Percentiles rank a stretch among this genome's conserved stretches.
These are phyloP conservation scores for Paxillus ammoniavirescens DNA, from an alignment of 768 basidiomycete species.

Conservation along the genomic window DNA sequence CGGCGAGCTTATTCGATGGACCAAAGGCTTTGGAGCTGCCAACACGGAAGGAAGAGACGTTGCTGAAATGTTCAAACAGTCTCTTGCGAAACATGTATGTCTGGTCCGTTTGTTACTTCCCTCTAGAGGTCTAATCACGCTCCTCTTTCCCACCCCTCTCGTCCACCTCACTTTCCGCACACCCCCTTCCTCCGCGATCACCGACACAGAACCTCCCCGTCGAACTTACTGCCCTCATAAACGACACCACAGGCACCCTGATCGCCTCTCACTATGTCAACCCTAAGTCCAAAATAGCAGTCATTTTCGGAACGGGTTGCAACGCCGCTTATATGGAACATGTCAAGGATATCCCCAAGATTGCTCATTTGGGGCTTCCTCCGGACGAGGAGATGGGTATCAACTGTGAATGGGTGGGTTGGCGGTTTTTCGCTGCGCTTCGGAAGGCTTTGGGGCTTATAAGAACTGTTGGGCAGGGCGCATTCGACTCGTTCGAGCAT, in stretches of 20 bases:
- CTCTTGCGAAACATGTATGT: slow-evolving; percentile 74
- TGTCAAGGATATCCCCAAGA: slow-evolving; percentile 81
- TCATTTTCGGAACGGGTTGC: slow-evolving; percentile 97
- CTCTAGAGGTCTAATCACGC: background rate
- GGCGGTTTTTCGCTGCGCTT: background rate
- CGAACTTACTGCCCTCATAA: slow-evolving; percentile 83
- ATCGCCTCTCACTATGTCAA: slow-evolving; percentile 97
- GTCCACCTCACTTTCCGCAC: background rate
- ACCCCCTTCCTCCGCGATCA: background rate
- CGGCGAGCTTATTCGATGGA: slow-evolving; percentile 94
- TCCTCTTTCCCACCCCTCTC: background rate
- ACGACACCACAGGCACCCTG: slow-evolving; percentile 97
- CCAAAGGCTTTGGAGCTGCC: slow-evolving; percentile 93
- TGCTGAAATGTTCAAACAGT: slow-evolving; percentile 86
- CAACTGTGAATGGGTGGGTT: slow-evolving; percentile 92
- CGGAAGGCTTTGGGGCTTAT: background rate
- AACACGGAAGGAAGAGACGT: slow-evolving; percentile 94
- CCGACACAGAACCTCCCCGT: slow-evolving; percentile 75
- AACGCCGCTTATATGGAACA: slow-evolving; percentile 99
- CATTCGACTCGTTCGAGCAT: slow-evolving; percentile 95
- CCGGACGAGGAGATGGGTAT: slow-evolving; percentile 79
- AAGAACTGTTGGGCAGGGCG: slow-evolving; percentile 56
- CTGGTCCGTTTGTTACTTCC: slow-evolving; percentile 1
- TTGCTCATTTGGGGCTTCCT: slow-evolving; percentile 69
- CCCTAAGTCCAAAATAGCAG: slow-evolving; percentile 86